Evolutionary conservation across 2,329 filamentous ascomycete species (phyloP).

Genomic region (Diplodia sapinea): DNA sequence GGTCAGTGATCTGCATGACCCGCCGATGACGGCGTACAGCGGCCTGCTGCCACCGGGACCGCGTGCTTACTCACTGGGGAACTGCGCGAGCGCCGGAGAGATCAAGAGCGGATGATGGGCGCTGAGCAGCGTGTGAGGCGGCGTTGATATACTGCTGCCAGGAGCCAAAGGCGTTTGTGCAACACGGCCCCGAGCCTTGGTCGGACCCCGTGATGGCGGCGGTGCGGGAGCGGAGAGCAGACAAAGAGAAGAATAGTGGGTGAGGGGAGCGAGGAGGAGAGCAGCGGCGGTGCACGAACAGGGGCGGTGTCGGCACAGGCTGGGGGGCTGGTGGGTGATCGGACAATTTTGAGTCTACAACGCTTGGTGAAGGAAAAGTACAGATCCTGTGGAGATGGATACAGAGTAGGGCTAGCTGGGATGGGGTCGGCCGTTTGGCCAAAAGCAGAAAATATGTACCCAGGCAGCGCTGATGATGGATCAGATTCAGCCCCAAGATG

Average conservation of each 20-base stretch:
- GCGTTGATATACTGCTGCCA: constrained; percentile 29
- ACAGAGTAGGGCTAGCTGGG: constrained; percentile 44
- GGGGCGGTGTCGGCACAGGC: constrained; percentile 2
- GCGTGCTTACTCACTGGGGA: constrained; percentile 9
- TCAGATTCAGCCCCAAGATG: constrained; percentile 54
- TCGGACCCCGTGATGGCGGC: constrained; percentile 41
- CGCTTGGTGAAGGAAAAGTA: constrained; percentile 32
- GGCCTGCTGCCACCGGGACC: constrained; percentile 15
- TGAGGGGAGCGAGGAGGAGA: neutral
- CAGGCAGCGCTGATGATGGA: constrained; percentile 44
- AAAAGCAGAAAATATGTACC: constrained; percentile 47
- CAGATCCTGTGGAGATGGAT: constrained; percentile 38
- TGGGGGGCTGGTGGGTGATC: constrained; percentile 13
- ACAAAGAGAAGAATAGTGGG: constrained; percentile 1
- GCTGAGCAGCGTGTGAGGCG: constrained; percentile 20
- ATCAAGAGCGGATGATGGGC: constrained; percentile 5
- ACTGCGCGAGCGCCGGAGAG: constrained; percentile 4
- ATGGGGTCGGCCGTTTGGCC: constrained; percentile 47
- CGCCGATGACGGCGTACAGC: constrained; percentile 24
- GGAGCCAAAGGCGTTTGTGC: constrained; percentile 38
- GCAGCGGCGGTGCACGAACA: constrained; percentile 2
- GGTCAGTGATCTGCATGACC: constrained; percentile 30
- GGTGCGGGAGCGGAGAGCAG: constrained; percentile 33
- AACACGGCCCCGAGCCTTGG: constrained; percentile 39
- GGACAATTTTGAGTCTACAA: constrained; percentile 29